A percentile compares a stretch with the other conserved stretches of the same genome.
phyloP scores from a whole-genome alignment of 2,329 filamentous ascomycete genomes.

The Venturia asperata region DNA sequence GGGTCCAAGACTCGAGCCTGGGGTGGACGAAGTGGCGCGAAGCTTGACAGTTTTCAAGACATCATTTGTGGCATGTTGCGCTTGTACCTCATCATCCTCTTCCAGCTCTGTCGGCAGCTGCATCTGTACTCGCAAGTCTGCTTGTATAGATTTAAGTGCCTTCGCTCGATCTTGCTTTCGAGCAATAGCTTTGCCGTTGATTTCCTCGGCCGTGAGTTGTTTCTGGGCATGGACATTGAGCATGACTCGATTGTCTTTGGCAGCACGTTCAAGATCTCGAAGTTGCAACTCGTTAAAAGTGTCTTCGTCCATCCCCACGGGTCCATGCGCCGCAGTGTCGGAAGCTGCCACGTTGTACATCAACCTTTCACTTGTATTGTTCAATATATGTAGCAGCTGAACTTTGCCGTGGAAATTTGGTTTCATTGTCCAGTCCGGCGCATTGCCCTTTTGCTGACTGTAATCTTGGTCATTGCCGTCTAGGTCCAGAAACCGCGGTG shows the following conservation, averaged over 20 bases:
- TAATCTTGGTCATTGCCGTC: slow-evolving; percentile 94
- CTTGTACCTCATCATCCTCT: slow-evolving; percentile 48
- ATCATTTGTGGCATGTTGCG: slow-evolving; percentile 54
- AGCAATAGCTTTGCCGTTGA: slow-evolving; percentile 28
- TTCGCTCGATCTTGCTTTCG: slow-evolving; percentile 40
- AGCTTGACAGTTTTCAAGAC: slow-evolving; percentile 59
- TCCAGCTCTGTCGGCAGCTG: slow-evolving; percentile 49
- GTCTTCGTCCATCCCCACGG: slow-evolving; percentile 62
- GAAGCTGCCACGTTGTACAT: slow-evolving; percentile 78
- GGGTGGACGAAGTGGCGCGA: slow-evolving; percentile 41
- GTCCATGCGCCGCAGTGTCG: slow-evolving; percentile 60
- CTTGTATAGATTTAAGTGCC: slow-evolving; percentile 54
- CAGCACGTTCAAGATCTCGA: slow-evolving; percentile 69
- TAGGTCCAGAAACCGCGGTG: slow-evolving; percentile 86
- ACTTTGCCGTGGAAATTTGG: slow-evolving; percentile 67
- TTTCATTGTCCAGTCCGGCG: slow-evolving; percentile 84
- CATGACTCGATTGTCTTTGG: slow-evolving; percentile 68
- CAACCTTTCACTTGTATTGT: slow-evolving; percentile 87
- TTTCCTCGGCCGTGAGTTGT: slow-evolving; percentile 58
- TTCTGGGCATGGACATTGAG: slow-evolving; percentile 82
- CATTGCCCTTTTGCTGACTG: slow-evolving; percentile 78
- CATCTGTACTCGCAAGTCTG: slow-evolving; percentile 45
- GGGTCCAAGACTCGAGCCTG: slow-evolving; percentile 25
- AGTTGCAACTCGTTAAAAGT: slow-evolving; percentile 69
- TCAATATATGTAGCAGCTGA: slow-evolving; percentile 82